These are phyloP conservation scores for Fusarium staphyleae DNA, from an alignment of 2,329 filamentous ascomycete species.

Conservation along the genomic window DNA sequence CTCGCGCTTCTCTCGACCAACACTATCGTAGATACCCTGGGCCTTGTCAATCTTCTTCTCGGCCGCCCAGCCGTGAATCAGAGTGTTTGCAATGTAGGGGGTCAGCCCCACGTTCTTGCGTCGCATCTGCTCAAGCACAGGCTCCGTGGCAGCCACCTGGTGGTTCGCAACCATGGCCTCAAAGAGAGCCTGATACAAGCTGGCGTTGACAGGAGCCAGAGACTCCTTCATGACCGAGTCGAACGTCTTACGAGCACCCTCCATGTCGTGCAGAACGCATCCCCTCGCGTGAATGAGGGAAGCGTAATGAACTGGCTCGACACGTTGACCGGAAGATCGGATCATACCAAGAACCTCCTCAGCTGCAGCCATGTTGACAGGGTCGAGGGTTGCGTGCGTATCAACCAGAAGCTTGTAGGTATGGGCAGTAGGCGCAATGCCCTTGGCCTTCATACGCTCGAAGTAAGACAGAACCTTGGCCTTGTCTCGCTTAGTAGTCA, in stretches of 20 bases:
- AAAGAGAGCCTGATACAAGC: constrained; percentile 94
- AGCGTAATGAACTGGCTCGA: constrained; percentile 94
- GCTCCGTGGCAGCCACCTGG: constrained; percentile 76
- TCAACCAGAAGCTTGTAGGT: constrained; percentile 98
- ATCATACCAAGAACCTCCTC: constrained; percentile 84
- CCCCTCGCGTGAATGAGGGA: constrained; percentile 95
- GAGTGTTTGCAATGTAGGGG: constrained; percentile 96
- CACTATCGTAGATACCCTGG: constrained; percentile 78
- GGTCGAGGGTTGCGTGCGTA: constrained; percentile 91
- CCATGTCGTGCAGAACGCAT: constrained; percentile 91
- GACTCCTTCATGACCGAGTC: constrained; percentile 76
- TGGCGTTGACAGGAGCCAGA: constrained; percentile 76
- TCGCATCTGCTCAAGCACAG: constrained; percentile 78
- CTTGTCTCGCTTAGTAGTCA: constrained; percentile 96
- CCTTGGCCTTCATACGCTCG: constrained; percentile 87
- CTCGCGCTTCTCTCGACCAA: constrained; percentile 81
- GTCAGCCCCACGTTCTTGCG: constrained; percentile 81
- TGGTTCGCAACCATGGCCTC: constrained; percentile 98
- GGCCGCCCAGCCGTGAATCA: constrained; percentile 95
- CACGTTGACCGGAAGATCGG: constrained; percentile 72
- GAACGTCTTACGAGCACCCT: constrained; percentile 81
- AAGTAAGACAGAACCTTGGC: constrained; percentile 93
- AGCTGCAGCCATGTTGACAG: constrained; percentile 85
- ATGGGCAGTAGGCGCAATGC: constrained; percentile 90
- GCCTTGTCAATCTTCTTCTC: constrained; percentile 83